A percentile compares a stretch with the other conserved stretches of the same genome.
phyloP scores from a whole-genome alignment of 2,329 filamentous ascomycete genomes.

The Fusarium sarcochroum region DNA sequence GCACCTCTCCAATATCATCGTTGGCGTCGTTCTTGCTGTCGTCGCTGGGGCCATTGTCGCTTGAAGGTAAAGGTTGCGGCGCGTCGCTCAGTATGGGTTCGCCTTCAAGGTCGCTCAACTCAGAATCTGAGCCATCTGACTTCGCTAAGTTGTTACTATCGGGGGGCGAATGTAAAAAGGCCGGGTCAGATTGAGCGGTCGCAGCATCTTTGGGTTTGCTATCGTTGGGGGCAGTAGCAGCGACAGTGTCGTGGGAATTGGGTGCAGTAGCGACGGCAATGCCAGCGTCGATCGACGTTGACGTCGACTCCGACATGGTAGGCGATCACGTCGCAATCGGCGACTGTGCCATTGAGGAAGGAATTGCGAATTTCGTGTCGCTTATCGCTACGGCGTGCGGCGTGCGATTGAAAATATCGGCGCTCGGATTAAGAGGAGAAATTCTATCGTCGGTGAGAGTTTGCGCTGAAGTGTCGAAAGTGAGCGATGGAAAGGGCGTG shows the following conservation, averaged over 20 bases:
- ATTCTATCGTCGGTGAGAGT: slow-evolving; percentile 1
- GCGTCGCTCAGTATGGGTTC: slow-evolving; percentile 60
- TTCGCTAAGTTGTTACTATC: slow-evolving; percentile 74
- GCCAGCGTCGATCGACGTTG: slow-evolving; percentile 66
- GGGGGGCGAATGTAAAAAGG: slow-evolving; percentile 73
- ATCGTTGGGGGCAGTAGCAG: slow-evolving; percentile 46
- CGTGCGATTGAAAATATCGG: slow-evolving; percentile 19
- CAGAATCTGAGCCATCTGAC: slow-evolving; percentile 73
- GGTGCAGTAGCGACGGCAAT: slow-evolving; percentile 64
- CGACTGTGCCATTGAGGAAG: slow-evolving; percentile 54
- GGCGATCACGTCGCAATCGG: slow-evolving; percentile 55
- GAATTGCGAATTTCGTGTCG: slow-evolving; percentile 30
- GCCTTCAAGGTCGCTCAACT: slow-evolving; percentile 76
- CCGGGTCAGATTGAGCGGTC: slow-evolving; percentile 49
- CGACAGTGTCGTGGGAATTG: slow-evolving; percentile 44
- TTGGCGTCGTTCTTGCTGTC: slow-evolving; percentile 56
- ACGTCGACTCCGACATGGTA: slow-evolving; percentile 60
- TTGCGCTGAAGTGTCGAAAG: slow-evolving; percentile 27
- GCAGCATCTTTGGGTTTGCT: slow-evolving; percentile 56
- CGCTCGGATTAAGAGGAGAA: slow-evolving; percentile 3
- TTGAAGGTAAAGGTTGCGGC: slow-evolving; percentile 43
- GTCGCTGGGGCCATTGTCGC: slow-evolving; percentile 51
- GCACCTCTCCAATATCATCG: slow-evolving; percentile 81
- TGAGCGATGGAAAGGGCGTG: slow-evolving; percentile 36
- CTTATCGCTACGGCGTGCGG: slow-evolving; percentile 33